Evolutionary conservation across 2,329 filamentous ascomycete genomes (phyloP), one percentile per base, ranked within the genome.

Genomic region (Colletotrichum euphorbiae): DNA sequence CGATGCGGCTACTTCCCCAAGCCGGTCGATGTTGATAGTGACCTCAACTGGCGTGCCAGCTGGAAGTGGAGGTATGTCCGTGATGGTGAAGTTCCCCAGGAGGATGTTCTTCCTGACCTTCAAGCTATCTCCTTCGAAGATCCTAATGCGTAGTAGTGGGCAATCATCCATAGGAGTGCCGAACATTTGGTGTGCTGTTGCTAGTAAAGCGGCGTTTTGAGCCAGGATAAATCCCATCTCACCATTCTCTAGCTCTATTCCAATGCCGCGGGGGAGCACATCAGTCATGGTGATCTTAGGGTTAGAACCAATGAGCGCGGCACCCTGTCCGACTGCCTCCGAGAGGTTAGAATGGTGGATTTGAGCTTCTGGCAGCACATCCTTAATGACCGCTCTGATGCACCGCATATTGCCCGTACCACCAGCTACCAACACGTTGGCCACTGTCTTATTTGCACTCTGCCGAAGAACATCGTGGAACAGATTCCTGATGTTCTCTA

Each of bases 361-460:
- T 9, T 19, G n/a, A 7, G 52, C 52, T n/a, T 19, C 38, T 8
- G 36, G 52, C 5, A 56, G 36, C 36, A 56, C 6, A 6, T 43
- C 13, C 12, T n/a, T 42, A 19, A 56, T 43, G 19, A 56, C 15
- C 15, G 1, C 4, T 3, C 36, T 40, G 2, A 56, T 21, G 52
- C 36, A 56, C n/a, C 9, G 36, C 36, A 56, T 56, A 19, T 56
- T 56, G 4, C 52, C 52, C 36, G 13, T 42, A 19, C 52, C 52
- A 13, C 52, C 36, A 3, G 52, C 36, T 15, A 56, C 38, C 9
- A 56, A 19, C 3, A 56, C 36, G 13, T 56, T 56, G 17, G n/a
- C 36, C 3, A 56, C 21, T 40, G 21, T 42, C 0, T 17, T 19
- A n/a, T n/a, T n/a, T n/a, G n/a, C n/a, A n/a, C n/a, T n/a, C 9